Evolutionary conservation across 2,329 filamentous ascomycete genomes (phyloP).

Genomic region (Diaporthe citri): DNA sequence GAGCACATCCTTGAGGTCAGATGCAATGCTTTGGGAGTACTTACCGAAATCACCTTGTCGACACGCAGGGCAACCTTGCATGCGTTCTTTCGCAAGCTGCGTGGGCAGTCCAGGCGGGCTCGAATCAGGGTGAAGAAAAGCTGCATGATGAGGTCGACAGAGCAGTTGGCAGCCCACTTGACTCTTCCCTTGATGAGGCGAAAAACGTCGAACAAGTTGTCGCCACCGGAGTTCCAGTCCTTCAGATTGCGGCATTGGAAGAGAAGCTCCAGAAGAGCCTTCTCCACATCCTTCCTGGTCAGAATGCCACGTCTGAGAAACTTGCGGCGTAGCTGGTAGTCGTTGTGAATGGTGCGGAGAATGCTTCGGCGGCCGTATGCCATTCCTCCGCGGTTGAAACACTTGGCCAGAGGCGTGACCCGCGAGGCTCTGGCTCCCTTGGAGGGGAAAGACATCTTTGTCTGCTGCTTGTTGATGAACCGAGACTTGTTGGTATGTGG

Average conservation of each 20-base stretch:
- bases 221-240: slow-evolving; percentile 4
- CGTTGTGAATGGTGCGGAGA: neutral
- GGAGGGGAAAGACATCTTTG: too few species aligned
- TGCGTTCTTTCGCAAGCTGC: neutral
- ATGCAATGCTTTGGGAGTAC: neutral
- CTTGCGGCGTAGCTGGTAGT: neutral
- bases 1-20: neutral
- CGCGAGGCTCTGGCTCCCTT: neutral
- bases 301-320: neutral
- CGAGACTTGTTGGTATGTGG: neutral
- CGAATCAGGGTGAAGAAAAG: neutral
- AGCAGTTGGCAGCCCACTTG: neutral
- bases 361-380: neutral
- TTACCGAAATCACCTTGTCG: slow-evolving; percentile 8
- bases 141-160: slow-evolving; percentile 15
- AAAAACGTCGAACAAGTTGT: slow-evolving; percentile 1
- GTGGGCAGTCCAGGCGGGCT: neutral
- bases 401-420: neutral
- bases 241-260: slow-evolving; percentile 7
- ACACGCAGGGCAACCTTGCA: neutral
- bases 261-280: neutral
- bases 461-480: neutral
- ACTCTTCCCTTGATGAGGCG: slow-evolving; percentile 5
- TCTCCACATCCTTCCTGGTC: neutral
- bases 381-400: slow-evolving; percentile 8